A percentile compares a stretch with the other conserved stretches of the same genome.
Conservation (phyloP, 352 stramenopile species). For the Globisporangium viniferum region DNA sequence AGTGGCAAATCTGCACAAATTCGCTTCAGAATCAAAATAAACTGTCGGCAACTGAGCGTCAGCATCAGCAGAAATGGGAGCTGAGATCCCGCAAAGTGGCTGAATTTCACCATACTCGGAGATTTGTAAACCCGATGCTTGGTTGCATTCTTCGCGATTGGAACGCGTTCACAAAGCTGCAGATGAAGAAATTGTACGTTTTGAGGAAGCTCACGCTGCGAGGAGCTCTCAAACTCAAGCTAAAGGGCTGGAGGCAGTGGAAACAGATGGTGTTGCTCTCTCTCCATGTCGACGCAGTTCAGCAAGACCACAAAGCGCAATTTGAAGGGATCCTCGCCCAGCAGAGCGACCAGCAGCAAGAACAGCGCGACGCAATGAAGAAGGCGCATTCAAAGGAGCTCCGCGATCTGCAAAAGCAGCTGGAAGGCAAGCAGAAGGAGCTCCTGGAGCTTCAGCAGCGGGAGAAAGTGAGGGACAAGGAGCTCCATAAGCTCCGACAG, state of each 20-base stretch:
- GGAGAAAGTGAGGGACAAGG: background rate
- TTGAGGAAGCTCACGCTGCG: conserved; percentile 10
- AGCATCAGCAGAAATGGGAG: background rate
- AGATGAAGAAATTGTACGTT: background rate
- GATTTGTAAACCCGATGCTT: background rate
- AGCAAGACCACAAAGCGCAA: background rate
- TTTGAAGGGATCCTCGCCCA: background rate
- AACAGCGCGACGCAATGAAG: conserved; percentile 2
- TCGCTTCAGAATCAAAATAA: background rate
- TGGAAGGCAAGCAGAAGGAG: conserved; percentile 25
- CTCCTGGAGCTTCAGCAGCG: conserved; percentile 8
- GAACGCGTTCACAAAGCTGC: conserved; percentile 1
- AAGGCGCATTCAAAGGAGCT: conserved; percentile 22
- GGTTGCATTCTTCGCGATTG: conserved; percentile 1
- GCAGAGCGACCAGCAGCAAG: conserved; percentile 3
- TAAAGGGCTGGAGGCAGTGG: conserved; percentile 16
- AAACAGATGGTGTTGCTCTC: background rate
- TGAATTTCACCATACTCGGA: background rate
- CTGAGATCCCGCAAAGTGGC: background rate
- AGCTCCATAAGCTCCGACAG: conserved; percentile 12
- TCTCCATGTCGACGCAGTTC: background rate
- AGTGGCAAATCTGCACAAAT: background rate
- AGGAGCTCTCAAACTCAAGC: background rate
- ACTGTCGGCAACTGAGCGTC: background rate
- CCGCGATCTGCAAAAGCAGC: conserved; percentile 17